phyloP scores from a whole-genome alignment of 345 rosid species.

The Geranium brycei region DNA sequence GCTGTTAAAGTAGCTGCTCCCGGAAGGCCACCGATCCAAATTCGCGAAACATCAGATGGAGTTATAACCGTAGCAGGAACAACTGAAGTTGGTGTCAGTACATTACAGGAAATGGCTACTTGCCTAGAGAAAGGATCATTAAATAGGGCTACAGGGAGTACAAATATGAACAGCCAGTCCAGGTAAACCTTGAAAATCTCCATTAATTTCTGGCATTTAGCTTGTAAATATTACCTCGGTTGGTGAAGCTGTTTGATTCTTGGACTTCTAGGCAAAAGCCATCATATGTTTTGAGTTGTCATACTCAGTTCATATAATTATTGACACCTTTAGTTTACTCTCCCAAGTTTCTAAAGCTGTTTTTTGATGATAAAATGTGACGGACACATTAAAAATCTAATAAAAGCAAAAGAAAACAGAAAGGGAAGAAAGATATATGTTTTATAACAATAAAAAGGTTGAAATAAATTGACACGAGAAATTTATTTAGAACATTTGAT shows the following conservation, averaged over 20 bases:
- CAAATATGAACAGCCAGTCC: conserved; percentile 76
- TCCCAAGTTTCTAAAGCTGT: neutral
- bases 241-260: neutral
- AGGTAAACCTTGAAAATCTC: conserved; percentile 32
- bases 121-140: conserved; percentile 74
- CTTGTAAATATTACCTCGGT: neutral
- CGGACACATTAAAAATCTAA: neutral
- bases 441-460: too few species aligned
- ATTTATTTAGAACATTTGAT: too few species aligned
- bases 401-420: neutral
- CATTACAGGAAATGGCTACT: conserved; percentile 63
- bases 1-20: conserved; percentile 33
- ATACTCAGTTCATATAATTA: neutral
- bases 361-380: neutral
- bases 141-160: conserved; percentile 72
- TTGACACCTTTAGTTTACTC: neutral
- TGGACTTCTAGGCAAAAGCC: neutral
- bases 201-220: neutral
- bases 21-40: conserved; percentile 56
- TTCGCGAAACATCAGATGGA: conserved; percentile 70
- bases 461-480: too few species aligned
- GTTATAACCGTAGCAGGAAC: conserved; percentile 72
- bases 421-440: neutral
- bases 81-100: conserved; percentile 46
- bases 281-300: neutral